Percentiles rank a stretch among this genome's conserved stretches.
Evolutionary conservation across 257 asterid species (phyloP).

Genomic region (Gardenia jasminoides): DNA sequence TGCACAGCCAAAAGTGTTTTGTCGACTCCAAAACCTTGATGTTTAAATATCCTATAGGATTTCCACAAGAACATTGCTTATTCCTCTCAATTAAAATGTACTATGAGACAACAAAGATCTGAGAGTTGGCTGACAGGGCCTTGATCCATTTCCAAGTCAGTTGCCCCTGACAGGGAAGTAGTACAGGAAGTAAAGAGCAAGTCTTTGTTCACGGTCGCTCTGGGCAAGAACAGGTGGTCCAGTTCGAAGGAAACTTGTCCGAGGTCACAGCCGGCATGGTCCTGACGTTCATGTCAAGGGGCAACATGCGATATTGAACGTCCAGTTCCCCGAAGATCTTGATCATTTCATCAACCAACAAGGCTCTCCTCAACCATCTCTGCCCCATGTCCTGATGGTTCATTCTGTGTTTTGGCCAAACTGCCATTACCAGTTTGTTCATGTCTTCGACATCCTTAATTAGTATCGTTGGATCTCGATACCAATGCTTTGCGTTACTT

Average conservation of each 20-base stretch:
- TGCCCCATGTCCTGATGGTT: slow-evolving; percentile 4
- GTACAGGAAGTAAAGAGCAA: background rate
- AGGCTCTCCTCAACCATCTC: slow-evolving; percentile 9
- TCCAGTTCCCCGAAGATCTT: slow-evolving; percentile 11
- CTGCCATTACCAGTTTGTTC: background rate
- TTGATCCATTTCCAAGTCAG: background rate
- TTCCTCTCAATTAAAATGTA: background rate
- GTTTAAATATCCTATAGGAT: too few species aligned
- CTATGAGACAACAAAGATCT: background rate
- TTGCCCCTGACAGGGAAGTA: background rate
- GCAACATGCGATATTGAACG: slow-evolving; percentile 11
- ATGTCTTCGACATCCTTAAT: slow-evolving; percentile 8
- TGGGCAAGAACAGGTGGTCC: background rate
- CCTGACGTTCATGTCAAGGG: slow-evolving; percentile 15
- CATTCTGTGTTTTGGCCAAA: slow-evolving; percentile 5
- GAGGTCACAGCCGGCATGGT: background rate
- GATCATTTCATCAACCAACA: slow-evolving; percentile 15
- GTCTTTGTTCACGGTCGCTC: background rate
- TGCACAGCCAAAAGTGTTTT: too few species aligned
- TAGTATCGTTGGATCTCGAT: background rate
- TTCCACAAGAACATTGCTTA: background rate
- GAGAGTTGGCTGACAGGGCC: background rate
- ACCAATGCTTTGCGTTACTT: background rate
- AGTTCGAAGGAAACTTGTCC: slow-evolving; percentile 2
- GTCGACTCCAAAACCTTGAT: too few species aligned